Evolutionary conservation across 768 basidiomycete species (phyloP), one percentile per base, ranked within the genome.

Genomic region (Erythrobasidium yunnanense): DNA sequence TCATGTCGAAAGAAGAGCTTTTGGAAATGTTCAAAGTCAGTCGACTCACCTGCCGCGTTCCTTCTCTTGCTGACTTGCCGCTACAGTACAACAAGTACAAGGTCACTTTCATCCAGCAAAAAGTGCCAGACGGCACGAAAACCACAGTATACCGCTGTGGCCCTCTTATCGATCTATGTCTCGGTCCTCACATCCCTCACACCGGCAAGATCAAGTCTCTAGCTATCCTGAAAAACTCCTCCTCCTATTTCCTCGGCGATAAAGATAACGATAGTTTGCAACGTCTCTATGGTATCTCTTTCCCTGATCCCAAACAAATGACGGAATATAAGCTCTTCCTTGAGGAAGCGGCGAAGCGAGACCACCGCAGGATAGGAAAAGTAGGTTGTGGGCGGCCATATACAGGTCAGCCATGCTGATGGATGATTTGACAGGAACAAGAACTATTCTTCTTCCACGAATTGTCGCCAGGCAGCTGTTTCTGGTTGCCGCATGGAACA

Each of bases 381-480:
- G 38, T 42, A 42, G n/a, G 38, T 42, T 11, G 83, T 84, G 63
- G 60, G 76, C 55, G 8, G 8, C 17, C 13, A 18, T 62, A 23
- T 30, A 22, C 55, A 23, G 55, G 66, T 52, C 20, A 23, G 53
- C 33, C 13, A 29, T 42, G 2, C 7, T 32, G 34, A 1, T 32
- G 49, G 8, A 30, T 32, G 17, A 38, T 30, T 71, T n/a, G 38
- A 42, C n/a, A 42, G 38, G 91, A 96, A 71, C 95, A 99, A 81
- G 95, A 99, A 71, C 79, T 99, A 7, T 99, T 91, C 82, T 93
- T 96, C 81, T 97, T 96, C 83, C 88, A 95, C 75, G 95, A 97
- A 68, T 78, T 90, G 42, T 91, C 88, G 71, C 95, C 95, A 1
- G 95, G 95, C 68, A 88, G 85, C 74, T 86, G 86, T 63, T 97